phyloP scores from a whole-genome alignment of 169 alveolate genomes.

The Babesia bovis region DNA sequence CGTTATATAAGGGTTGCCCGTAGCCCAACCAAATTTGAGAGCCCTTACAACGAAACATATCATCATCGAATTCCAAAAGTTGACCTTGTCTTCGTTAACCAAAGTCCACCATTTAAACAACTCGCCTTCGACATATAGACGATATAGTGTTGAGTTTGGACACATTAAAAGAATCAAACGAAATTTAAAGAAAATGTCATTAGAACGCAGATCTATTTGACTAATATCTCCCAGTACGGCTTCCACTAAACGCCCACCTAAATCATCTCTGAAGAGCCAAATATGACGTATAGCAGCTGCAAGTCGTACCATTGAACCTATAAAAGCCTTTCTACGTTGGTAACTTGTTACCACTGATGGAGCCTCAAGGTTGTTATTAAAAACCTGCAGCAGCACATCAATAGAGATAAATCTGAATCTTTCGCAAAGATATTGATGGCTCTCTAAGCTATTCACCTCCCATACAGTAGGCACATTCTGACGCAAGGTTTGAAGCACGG shows the following conservation, averaged over 20 bases:
- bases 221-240: slow-evolving; percentile 1
- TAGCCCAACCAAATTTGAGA: slow-evolving; percentile 64
- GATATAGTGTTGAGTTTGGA: slow-evolving; percentile 48
- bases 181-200: slow-evolving; percentile 47
- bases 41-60: slow-evolving; percentile 45
- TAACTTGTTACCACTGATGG: slow-evolving; percentile 12
- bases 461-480: slow-evolving; percentile 35
- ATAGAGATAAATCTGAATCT: slow-evolving; percentile 28
- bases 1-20: slow-evolving; percentile 35
- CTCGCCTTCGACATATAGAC: slow-evolving; percentile 36
- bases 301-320: slow-evolving; percentile 29
- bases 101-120: slow-evolving; percentile 62
- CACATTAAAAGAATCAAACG: slow-evolving; percentile 50
- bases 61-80: slow-evolving; percentile 61
- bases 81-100: slow-evolving; percentile 43
- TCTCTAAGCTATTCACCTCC: slow-evolving; percentile 21
- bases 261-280: slow-evolving; percentile 51
- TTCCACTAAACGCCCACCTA: slow-evolving; percentile 34
- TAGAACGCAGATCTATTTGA: slow-evolving; percentile 30
- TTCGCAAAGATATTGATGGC: slow-evolving; percentile 4
- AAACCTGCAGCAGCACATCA: slow-evolving; percentile 33
- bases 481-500: slow-evolving; percentile 13
- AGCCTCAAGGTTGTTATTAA: slow-evolving; percentile 21
- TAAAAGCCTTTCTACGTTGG: slow-evolving; percentile 31
- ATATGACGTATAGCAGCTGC: slow-evolving; percentile 41